Evolutionary conservation across 2,329 filamentous ascomycete species (phyloP).

Genomic region (Paracamarosporium sp.): DNA sequence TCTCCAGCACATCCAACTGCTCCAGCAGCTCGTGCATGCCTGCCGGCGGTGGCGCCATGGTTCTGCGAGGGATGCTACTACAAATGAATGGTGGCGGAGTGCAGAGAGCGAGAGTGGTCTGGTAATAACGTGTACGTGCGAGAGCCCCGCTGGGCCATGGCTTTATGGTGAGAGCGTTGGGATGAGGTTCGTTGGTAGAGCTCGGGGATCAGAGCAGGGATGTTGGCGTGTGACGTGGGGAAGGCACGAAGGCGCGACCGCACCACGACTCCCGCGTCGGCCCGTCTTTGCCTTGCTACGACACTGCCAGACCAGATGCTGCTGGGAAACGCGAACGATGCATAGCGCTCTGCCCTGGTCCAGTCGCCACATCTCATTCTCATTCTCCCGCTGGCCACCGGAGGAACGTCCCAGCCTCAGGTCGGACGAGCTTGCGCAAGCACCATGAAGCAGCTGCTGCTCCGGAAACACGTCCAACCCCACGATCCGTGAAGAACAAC

Average conservation of each 20-base stretch:
- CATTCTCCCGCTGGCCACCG: slow-evolving; percentile 14
- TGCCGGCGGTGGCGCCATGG: slow-evolving; percentile 13
- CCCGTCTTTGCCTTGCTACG: background rate
- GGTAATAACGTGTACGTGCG: slow-evolving; percentile 2
- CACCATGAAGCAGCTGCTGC: slow-evolving; percentile 20
- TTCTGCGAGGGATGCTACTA: slow-evolving; percentile 11
- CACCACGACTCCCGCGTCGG: background rate
- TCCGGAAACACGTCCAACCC: background rate
- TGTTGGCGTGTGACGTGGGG: slow-evolving; percentile 32
- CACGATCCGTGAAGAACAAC: background rate
- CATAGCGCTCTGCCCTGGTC: background rate
- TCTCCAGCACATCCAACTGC: slow-evolving; percentile 76
- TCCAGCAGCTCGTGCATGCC: slow-evolving; percentile 71
- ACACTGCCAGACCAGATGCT: background rate
- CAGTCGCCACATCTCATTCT: background rate
- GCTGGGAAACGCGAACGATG: background rate
- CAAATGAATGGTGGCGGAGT: slow-evolving; percentile 6
- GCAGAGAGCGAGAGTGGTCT: background rate
- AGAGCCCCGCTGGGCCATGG: slow-evolving; percentile 31
- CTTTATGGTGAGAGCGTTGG: slow-evolving; percentile 18
- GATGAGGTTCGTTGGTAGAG: slow-evolving; percentile 12
- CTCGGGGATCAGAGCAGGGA: slow-evolving; percentile 21
- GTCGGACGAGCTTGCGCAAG: slow-evolving; percentile 4
- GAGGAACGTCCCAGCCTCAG: slow-evolving; percentile 24
- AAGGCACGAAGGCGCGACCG: slow-evolving; percentile 3